These are phyloP conservation scores for Podila clonocystis DNA, from an alignment of 192 early-diverging fungal species.

Conservation along the genomic window DNA sequence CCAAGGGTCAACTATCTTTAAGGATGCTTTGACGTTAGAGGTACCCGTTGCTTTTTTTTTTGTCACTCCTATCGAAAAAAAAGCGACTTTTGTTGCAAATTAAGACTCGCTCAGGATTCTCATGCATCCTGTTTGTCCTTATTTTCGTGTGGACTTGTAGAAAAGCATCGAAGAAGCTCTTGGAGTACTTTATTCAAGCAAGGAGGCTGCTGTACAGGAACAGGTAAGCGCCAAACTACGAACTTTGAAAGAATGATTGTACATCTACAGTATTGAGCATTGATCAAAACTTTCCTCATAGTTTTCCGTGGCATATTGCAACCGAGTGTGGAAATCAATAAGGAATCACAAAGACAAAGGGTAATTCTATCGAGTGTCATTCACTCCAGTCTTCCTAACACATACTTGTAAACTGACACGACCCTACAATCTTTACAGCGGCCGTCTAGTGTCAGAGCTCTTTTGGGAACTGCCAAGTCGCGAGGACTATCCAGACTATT, in stretches of 20 bases:
- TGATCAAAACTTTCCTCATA: not conserved
- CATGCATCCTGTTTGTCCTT: not conserved
- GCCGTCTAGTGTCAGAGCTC: constrained; percentile 35
- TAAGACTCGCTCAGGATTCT: not conserved
- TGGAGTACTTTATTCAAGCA: not conserved
- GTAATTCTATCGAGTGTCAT: constrained; percentile 7
- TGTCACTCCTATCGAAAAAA: constrained; percentile 41
- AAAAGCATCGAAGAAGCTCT: not conserved
- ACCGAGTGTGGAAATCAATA: constrained; percentile 32
- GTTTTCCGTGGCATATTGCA: constrained; percentile 32
- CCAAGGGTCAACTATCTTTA: constrained; percentile 55
- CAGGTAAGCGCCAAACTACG: not conserved
- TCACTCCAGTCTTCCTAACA: not conserved
- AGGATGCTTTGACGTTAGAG: constrained; percentile 57
- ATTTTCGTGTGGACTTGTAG: not conserved
- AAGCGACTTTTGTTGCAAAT: not conserved
- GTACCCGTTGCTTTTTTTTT: constrained; percentile 10
- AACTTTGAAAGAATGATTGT: not conserved
- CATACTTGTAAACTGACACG: no score
- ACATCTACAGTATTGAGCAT: not conserved
- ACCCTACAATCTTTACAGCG: constrained; percentile 16
- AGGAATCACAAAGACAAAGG: constrained; percentile 38
- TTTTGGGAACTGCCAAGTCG: constrained; percentile 55
- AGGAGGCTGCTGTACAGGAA: not conserved
- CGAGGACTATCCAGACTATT: constrained; percentile 58